Percentiles rank a stretch among this genome's conserved stretches.
Conservation (phyloP, 2,329 filamentous ascomycete genomes). For the Chrysoporthe austroafricana region DNA sequence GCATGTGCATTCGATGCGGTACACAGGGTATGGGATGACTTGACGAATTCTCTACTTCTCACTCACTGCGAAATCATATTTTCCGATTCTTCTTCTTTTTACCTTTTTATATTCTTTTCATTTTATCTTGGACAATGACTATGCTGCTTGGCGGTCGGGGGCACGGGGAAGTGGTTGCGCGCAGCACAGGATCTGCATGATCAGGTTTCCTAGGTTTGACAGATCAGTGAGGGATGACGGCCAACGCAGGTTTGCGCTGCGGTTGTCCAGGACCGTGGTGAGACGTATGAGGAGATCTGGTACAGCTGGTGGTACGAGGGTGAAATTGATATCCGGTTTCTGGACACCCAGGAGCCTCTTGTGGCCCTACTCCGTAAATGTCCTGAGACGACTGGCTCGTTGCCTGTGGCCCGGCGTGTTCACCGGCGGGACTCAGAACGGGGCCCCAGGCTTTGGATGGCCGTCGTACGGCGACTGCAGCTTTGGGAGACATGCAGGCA, state of each 20-base stretch:
- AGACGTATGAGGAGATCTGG: neutral
- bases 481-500: neutral
- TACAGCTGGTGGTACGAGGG: slow-evolving; percentile 9
- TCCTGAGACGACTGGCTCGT: neutral
- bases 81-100: slow-evolving; percentile 4
- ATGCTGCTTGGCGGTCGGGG: slow-evolving; percentile 6
- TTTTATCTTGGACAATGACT: slow-evolving; percentile 2
- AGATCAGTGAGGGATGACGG: neutral
- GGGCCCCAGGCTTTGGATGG: neutral
- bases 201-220: neutral
- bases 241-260: neutral
- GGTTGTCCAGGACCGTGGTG: neutral
- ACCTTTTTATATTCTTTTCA: neutral
- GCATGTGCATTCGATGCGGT: slow-evolving; percentile 17
- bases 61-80: slow-evolving; percentile 19
- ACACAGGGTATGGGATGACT: slow-evolving; percentile 23
- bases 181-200: slow-evolving; percentile 10
- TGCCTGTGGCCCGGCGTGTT: neutral
- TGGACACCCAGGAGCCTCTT: neutral
- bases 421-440: neutral
- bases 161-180: too few relatives aligned
- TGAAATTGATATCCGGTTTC: slow-evolving; percentile 7
- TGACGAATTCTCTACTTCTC: slow-evolving; percentile 29
- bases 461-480: neutral
- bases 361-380: neutral